Base-by-base conservation (phyloP, 2,329 filamentous ascomycete genomes). In the Fusarium sp. region DNA sequence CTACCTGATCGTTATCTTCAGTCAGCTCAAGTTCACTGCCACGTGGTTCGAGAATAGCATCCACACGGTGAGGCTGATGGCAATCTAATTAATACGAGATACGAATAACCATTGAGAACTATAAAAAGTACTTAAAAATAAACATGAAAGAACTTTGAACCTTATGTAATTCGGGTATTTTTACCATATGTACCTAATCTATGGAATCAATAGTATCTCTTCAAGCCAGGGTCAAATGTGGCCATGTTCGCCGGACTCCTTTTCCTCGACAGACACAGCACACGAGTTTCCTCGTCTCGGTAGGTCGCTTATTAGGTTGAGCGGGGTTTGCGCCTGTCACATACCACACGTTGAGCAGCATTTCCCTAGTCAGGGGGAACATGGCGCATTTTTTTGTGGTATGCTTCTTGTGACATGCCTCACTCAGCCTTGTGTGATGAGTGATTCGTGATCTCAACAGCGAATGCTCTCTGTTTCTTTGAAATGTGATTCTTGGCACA, bases 401-500 rank as follows among this genome's bases (percentile, higher is more conserved):
- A 46, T 46, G 18, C 20, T 46, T 25, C 42, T 10, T 46, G 42
- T 27, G 42, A 25, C 42, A 23, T 42, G 42, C 13, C 23, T 46
- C 42, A 46, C 23, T 46, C 42, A 46, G 42, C 42, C 42, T 25
- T 25, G 42, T 46, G 42, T 46, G 42, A 46, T 46, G 42, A n/a
- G 40, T 46, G 20, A 46, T 46, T 46, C 25, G 42, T 27, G 23
- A n/a, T 46, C 2, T 25, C 42, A 6, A 46, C 13, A 46, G 14
- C 25, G 14, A 14, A 27, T 27, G 8, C 54, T 68, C 23, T 68
- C 42, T 16, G n/a, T 42, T 54, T 53, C 50, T 53, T 38, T 50
- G 33, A 59, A 51, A 68, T 34, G 42, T 46, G 50, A 25, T 14
- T 50, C 61, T 65, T 60, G 50, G 64, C 61, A 59, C 58, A 25